Percentiles rank a stretch among this genome's conserved stretches.
Conservation (phyloP, 441 rosid genomes). For the Brassica balearica region DNA sequence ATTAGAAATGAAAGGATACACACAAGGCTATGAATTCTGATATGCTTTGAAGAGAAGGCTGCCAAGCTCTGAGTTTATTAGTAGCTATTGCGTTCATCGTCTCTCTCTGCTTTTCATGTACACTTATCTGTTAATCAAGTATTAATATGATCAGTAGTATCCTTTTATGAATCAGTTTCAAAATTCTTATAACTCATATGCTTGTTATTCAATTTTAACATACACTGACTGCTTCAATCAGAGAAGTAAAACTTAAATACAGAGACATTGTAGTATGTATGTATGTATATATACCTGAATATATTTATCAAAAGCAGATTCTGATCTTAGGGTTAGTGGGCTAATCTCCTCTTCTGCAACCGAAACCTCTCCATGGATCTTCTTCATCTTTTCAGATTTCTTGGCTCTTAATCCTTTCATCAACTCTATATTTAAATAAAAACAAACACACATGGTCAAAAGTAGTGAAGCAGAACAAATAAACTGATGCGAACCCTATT, state of each 20-base stretch:
- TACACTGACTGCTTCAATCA: not conserved
- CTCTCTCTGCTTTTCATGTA: constrained; percentile 37
- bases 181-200: not conserved
- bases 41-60: constrained; percentile 48
- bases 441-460: not conserved
- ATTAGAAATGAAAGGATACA: too few species aligned
- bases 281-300: constrained; percentile 31
- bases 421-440: constrained; percentile 28
- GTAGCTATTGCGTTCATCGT: constrained; percentile 15
- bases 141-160: not conserved
- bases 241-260: constrained; percentile 18
- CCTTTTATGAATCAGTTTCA: not conserved
- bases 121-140: constrained; percentile 23
- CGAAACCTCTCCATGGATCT: constrained; percentile 36
- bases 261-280: not conserved
- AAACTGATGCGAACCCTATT: not conserved
- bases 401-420: constrained; percentile 43
- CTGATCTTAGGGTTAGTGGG: constrained; percentile 43
- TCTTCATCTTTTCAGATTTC: constrained; percentile 43
- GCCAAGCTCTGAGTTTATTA: constrained; percentile 42
- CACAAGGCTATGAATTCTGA: constrained; percentile 36
- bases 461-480: not conserved
- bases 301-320: constrained; percentile 31
- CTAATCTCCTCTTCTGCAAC: constrained; percentile 39
- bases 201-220: constrained; percentile 3